These are phyloP conservation scores for Plasmopara muralis DNA, from an alignment of 352 stramenopile genomes.

Conservation along the genomic window DNA sequence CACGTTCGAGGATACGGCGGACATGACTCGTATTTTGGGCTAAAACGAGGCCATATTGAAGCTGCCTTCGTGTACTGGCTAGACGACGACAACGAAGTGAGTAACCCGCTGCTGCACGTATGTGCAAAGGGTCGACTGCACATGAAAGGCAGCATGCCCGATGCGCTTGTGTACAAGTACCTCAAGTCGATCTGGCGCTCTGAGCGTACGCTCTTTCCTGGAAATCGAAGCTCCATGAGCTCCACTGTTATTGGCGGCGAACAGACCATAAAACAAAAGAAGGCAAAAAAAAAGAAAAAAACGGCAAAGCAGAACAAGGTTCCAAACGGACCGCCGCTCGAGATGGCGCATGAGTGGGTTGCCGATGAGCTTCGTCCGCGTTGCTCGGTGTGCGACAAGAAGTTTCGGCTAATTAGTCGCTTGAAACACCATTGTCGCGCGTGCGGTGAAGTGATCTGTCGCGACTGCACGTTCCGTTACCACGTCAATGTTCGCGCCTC, in stretches of 20 bases:
- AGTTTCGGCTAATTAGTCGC: conserved; percentile 49
- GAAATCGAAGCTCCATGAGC: conserved; percentile 16
- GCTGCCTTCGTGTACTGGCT: conserved; percentile 66
- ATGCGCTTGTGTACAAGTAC: conserved; percentile 49
- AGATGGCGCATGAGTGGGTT: conserved; percentile 61
- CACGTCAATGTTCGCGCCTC: conserved; percentile 34
- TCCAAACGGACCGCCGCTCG: conserved; percentile 27
- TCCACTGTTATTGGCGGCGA: conserved; percentile 8
- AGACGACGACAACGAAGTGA: conserved; percentile 33
- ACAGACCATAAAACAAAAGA: conserved; percentile 9
- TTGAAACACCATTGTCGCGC: conserved; percentile 70
- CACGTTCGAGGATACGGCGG: conserved; percentile 53
- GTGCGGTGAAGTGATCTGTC: conserved; percentile 63
- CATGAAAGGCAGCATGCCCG: conserved; percentile 53
- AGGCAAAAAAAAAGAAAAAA: conserved; percentile 26
- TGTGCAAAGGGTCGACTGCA: conserved; percentile 51
- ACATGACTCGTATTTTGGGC: conserved; percentile 56
- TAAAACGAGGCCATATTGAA: conserved; percentile 59
- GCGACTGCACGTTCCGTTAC: conserved; percentile 40
- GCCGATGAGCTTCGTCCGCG: conserved; percentile 42
- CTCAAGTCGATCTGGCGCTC: conserved; percentile 55
- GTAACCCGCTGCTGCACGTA: conserved; percentile 42
- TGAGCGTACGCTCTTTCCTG: conserved; percentile 30
- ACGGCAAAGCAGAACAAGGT: conserved; percentile 17
- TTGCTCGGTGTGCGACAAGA: conserved; percentile 55